Evolutionary conservation across 495 filamentous ascomycete species (phyloP).

Genomic region (Choiromyces venosus): DNA sequence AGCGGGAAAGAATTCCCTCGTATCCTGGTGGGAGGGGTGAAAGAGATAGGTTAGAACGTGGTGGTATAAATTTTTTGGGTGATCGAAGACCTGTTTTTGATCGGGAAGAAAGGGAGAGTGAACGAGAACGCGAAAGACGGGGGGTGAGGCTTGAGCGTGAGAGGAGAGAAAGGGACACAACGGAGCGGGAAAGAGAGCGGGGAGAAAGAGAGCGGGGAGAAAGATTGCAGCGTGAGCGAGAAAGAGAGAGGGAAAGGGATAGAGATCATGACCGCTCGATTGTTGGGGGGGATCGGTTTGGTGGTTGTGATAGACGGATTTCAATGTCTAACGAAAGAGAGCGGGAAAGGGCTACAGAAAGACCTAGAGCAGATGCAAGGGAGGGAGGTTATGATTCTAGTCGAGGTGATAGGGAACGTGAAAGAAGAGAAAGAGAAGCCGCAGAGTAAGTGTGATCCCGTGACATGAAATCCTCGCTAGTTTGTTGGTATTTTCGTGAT

Average conservation of each 20-base stretch:
- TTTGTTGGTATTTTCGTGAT: constrained; percentile 9
- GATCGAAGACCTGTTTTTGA: constrained; percentile 36
- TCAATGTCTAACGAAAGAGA: neutral
- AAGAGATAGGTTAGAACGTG: constrained; percentile 31
- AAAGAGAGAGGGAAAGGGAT: constrained; percentile 4
- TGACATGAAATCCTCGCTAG: neutral
- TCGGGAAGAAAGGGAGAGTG: constrained; percentile 32
- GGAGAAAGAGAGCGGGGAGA: constrained; percentile 13
- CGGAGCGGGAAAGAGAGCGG: constrained; percentile 13
- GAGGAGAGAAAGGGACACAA: constrained; percentile 19
- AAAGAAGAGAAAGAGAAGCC: constrained; percentile 40
- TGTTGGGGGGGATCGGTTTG: neutral
- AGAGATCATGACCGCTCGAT: neutral
- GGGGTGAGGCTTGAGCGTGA: constrained; percentile 2
- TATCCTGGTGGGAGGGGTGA: constrained; percentile 28
- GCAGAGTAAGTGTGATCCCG: constrained; percentile 40
- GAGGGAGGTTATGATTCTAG: constrained; percentile 36
- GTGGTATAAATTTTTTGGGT: constrained; percentile 26
- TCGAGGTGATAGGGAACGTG: constrained; percentile 37
- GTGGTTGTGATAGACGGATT: neutral
- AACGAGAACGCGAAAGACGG: constrained; percentile 21
- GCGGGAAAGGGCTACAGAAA: constrained; percentile 17
- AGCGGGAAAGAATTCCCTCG: constrained; percentile 18
- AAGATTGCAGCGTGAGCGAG: constrained; percentile 15
- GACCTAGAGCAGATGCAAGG: constrained; percentile 22